Percentiles rank a stretch among this genome's conserved stretches.
These are phyloP conservation scores for Groenewaldozyma auringiensis DNA, from an alignment of 1,139 yeast genomes.

Conservation along the genomic window DNA sequence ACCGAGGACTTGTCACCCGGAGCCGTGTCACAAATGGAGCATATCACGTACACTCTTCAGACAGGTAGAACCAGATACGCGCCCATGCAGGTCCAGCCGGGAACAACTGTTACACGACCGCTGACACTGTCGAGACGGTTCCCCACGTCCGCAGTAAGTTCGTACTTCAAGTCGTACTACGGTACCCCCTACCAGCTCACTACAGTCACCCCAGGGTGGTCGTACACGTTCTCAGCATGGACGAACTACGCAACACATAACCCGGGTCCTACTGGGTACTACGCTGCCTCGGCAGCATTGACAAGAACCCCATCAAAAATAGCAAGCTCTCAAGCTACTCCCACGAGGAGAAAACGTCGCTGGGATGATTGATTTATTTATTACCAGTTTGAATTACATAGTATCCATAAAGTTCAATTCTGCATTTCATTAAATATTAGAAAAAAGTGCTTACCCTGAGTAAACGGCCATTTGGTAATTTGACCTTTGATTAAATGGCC, in stretches of 20 bases:
- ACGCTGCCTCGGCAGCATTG: constrained; percentile 20
- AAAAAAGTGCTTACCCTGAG: too few species aligned
- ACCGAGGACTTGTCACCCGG: constrained; percentile 31
- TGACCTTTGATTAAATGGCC: too few species aligned
- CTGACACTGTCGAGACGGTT: constrained; percentile 18
- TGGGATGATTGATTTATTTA: constrained; percentile 3
- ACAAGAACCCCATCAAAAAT: constrained; percentile 14
- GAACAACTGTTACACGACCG: constrained; percentile 46
- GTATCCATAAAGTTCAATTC: too few species aligned
- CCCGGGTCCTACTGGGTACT: constrained; percentile 22
- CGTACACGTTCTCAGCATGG: constrained; percentile 56
- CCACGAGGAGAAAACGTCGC: constrained; percentile 13
- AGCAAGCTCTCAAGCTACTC: constrained; percentile 10
- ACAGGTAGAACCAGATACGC: constrained; percentile 72
- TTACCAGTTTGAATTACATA: too few species aligned
- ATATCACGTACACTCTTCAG: constrained; percentile 61
- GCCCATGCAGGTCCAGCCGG: constrained; percentile 89
- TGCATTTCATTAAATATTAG: too few species aligned
- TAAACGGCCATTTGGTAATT: too few species aligned
- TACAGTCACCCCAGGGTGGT: constrained; percentile 79
- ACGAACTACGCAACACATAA: constrained; percentile 48
- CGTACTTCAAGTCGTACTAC: constrained; percentile 42
- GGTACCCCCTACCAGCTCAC: constrained; percentile 30
- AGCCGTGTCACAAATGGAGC: constrained; percentile 35
- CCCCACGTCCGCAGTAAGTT: constrained; percentile 55